Evolutionary conservation across 1,284 basidiomycete species (phyloP), one percentile per base, ranked within the genome.

Genomic region (Ustilago sp.): DNA sequence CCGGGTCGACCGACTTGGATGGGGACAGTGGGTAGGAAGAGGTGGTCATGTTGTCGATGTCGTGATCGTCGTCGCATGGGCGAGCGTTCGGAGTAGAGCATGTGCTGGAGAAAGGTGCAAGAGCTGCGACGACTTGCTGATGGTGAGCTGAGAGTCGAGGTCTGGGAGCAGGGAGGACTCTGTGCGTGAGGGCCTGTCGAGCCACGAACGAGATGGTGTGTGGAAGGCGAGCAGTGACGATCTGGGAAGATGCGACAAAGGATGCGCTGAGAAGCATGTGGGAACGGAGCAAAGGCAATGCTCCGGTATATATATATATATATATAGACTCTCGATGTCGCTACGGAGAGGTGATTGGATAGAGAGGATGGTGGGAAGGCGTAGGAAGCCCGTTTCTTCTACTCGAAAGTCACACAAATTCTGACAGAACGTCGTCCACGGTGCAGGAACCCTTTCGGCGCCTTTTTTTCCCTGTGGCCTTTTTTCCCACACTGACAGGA

Each of bases 1-100:
- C 59, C 35, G 62, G 69, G 39, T 77, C 74, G 54, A 77, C 63
- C 2, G 66, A 59, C 60, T 77, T 54, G n/a, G 67, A 73, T 12
- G 74, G 69, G 35, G 59, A 34, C 11, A 69, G 63, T 0, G 69
- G 69, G 43, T 76, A 71, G 2, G 68, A 61, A 19, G 57, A 63
- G 59, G 66, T 57, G 12, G 66, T 68, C 65, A 74, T 74, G 6
- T 56, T 67, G 63, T 32, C 35, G 11, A 12, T 13, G 34, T 52
- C 45, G 47, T 61, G n/a, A 17, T 17, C 19, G 43, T 45, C 43
- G 43, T 45, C 43, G 19, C 43, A 8, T 19, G n/a, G 43, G n/a
- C 43, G 43, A 19, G n/a, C n/a, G 17, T 45, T 19, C 7, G 19
- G 50, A 13, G 17, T 57, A n/a, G 39, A 34, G 56, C 57, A 43